Percentiles rank a stretch among this genome's conserved stretches.
These are phyloP conservation scores for Handroanthus guayacan DNA, from an alignment of 257 asterid species.

Conservation along the genomic window DNA sequence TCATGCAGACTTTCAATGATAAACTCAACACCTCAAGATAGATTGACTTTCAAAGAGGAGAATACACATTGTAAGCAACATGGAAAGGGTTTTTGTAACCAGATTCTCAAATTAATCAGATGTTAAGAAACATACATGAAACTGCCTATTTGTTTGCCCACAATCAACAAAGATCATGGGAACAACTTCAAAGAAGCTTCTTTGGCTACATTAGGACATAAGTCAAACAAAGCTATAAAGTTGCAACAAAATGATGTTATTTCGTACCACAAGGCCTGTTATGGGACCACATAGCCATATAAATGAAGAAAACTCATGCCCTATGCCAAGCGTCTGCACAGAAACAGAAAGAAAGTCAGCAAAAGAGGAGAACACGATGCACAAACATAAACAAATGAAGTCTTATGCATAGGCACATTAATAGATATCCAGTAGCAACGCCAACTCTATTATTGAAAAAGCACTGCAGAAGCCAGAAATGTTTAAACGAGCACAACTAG, in stretches of 20 bases:
- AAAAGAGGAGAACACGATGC: slow-evolving; percentile 28
- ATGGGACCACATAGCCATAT: slow-evolving; percentile 99
- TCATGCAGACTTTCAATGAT: neutral
- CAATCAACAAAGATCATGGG: slow-evolving; percentile 18
- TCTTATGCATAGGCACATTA: neutral
- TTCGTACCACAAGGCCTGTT: slow-evolving; percentile 97
- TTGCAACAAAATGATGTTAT: slow-evolving; percentile 26
- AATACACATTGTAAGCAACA: neutral
- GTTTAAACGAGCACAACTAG: slow-evolving; percentile 9
- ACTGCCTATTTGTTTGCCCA: neutral
- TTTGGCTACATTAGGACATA: slow-evolving; percentile 22
- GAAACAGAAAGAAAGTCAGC: slow-evolving; percentile 41
- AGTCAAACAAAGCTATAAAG: slow-evolving; percentile 4
- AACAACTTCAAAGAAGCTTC: slow-evolving; percentile 31
- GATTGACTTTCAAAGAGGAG: slow-evolving; percentile 9
- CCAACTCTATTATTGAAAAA: neutral
- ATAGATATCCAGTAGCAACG: slow-evolving; percentile 9
- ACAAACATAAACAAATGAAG: neutral
- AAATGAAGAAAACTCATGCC: slow-evolving; percentile 94
- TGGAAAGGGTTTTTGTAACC: neutral
- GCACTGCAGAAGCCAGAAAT: slow-evolving; percentile 21
- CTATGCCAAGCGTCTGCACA: slow-evolving; percentile 97
- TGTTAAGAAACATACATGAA: slow-evolving; percentile 4
- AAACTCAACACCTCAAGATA: neutral
- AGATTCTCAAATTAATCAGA: slow-evolving; percentile 10